phyloP scores from a whole-genome alignment of 2,329 filamentous ascomycete species.

The Sarocladium kiliense region DNA sequence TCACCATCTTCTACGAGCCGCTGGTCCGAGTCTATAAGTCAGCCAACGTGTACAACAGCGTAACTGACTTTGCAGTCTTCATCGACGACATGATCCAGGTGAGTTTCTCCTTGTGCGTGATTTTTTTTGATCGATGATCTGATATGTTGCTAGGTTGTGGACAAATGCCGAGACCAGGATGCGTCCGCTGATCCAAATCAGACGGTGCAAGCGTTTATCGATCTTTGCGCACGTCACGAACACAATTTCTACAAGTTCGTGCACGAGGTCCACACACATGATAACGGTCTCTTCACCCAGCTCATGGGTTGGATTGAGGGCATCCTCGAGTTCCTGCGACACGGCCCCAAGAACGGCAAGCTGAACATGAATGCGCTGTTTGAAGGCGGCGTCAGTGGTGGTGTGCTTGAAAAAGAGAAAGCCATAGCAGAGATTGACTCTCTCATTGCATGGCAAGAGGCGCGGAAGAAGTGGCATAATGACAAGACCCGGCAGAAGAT shows the following conservation, averaged over 20 bases:
- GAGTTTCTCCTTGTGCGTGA: neutral
- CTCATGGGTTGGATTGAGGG: slow-evolving; percentile 97
- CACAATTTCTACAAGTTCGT: slow-evolving; percentile 99
- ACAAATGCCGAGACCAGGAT: slow-evolving; percentile 65
- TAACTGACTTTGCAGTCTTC: slow-evolving; percentile 92
- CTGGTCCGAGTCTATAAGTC: slow-evolving; percentile 97
- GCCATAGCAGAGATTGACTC: slow-evolving; percentile 77
- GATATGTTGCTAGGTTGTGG: slow-evolving; percentile 46
- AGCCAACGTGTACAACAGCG: slow-evolving; percentile 94
- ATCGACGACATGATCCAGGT: slow-evolving; percentile 89
- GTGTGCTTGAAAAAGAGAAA: slow-evolving; percentile 63
- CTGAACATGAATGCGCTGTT: slow-evolving; percentile 94
- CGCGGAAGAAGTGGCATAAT: slow-evolving; percentile 94
- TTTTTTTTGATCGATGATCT: too few relatives aligned
- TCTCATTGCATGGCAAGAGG: slow-evolving; percentile 90
- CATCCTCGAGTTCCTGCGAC: slow-evolving; percentile 86
- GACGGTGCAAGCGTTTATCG: slow-evolving; percentile 96
- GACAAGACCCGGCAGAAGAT: slow-evolving; percentile 99
- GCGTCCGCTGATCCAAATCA: slow-evolving; percentile 94
- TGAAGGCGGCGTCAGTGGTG: slow-evolving; percentile 66
- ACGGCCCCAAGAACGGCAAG: slow-evolving; percentile 78
- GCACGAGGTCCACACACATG: slow-evolving; percentile 94
- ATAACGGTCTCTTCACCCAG: slow-evolving; percentile 92
- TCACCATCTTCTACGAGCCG: slow-evolving; percentile 98
- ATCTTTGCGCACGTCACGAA: slow-evolving; percentile 90